phyloP scores from a whole-genome alignment of 2,329 filamentous ascomycete genomes.

The Colletotrichum sp. region DNA sequence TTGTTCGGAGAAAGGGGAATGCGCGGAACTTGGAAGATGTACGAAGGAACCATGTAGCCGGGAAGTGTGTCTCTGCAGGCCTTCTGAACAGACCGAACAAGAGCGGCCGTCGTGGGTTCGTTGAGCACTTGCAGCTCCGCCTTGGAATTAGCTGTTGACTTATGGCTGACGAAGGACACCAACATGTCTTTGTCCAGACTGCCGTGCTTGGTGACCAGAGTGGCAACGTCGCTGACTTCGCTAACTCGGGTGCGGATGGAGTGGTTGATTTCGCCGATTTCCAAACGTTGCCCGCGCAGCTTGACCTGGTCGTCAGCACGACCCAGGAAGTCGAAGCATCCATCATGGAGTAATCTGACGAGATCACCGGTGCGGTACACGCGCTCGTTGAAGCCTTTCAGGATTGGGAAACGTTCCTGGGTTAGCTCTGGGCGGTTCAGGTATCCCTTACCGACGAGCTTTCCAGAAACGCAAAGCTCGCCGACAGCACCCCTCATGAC shows the following conservation, averaged over 20 bases:
- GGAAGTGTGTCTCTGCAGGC: constrained; percentile 76
- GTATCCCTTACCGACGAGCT: constrained; percentile 88
- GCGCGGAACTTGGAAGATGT: constrained; percentile 72
- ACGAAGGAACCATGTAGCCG: constrained; percentile 89
- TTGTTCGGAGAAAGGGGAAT: constrained; percentile 89
- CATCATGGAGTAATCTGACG: constrained; percentile 80
- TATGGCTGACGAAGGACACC: constrained; percentile 72
- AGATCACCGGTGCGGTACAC: constrained; percentile 91
- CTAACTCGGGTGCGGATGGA: constrained; percentile 69
- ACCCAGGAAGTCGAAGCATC: constrained; percentile 85
- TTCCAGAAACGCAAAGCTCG: constrained; percentile 87
- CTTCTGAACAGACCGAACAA: constrained; percentile 30
- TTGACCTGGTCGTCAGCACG: constrained; percentile 93
- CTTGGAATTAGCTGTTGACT: background rate
- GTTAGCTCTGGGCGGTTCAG: constrained; percentile 82
- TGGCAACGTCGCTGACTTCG: constrained; percentile 72
- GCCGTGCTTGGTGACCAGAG: constrained; percentile 73
- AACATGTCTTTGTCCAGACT: constrained; percentile 82
- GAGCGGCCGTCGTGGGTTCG: background rate
- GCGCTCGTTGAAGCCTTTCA: constrained; percentile 61
- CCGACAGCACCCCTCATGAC: constrained; percentile 82
- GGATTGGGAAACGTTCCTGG: constrained; percentile 72
- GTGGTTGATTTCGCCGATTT: constrained; percentile 91
- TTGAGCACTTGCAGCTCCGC: constrained; percentile 27
- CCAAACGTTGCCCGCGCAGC: constrained; percentile 84